Conservation (phyloP, 129 eudicot genomes). For the Centrapalus pauciflorus region DNA sequence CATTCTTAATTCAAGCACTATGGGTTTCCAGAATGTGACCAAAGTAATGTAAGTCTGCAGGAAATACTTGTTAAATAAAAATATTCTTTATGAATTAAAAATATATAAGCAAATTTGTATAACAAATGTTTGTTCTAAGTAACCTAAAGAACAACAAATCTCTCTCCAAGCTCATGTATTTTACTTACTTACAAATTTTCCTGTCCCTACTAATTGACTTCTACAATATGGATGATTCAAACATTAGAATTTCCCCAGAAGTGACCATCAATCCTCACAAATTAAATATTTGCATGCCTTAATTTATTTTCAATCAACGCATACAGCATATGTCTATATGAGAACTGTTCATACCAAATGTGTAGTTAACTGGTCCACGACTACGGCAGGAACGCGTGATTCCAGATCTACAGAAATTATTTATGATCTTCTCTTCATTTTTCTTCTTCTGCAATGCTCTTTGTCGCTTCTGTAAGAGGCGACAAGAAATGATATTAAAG, state of each 20-base stretch:
- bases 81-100: not conserved
- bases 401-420: constrained; percentile 33
- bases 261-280: no score
- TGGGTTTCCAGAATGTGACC: not conserved
- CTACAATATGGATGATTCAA: constrained; percentile 2
- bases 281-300: no score
- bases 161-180: not conserved
- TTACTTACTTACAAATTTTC: not conserved
- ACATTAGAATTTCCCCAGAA: no score
- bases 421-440: constrained; percentile 30
- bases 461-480: constrained; percentile 51
- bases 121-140: not conserved
- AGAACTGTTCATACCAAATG: constrained; percentile 54
- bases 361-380: constrained; percentile 50
- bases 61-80: not conserved
- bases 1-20: no score
- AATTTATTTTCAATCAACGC: no score
- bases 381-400: constrained; percentile 64
- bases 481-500: constrained; percentile 12
- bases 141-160: not conserved
- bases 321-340: no score
- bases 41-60: not conserved
- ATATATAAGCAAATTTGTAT: not conserved
- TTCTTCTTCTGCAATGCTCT: constrained; percentile 38
- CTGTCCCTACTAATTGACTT: not conserved